Evolutionary conservation across 2,329 filamentous ascomycete genomes (phyloP).

Genomic region (Aspergillus carbonarius): DNA sequence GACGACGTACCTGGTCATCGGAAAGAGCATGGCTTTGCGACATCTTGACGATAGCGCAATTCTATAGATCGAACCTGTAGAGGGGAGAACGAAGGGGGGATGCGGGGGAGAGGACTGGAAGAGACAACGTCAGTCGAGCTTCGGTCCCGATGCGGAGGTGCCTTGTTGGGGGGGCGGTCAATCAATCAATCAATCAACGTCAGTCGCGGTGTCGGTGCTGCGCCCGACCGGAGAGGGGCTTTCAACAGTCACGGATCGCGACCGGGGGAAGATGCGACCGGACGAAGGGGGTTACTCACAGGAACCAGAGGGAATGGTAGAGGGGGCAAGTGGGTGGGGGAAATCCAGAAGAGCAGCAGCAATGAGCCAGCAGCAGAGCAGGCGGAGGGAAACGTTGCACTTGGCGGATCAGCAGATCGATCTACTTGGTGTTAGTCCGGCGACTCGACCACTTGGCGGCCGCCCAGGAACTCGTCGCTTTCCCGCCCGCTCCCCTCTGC

Average conservation of each 20-base stretch:
- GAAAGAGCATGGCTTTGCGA: constrained; percentile 92
- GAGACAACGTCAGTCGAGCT: constrained; percentile 18
- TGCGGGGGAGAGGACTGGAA: constrained; percentile 5
- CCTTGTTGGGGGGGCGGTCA: constrained; percentile 13
- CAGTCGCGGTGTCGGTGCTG: constrained; percentile 10
- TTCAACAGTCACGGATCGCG: constrained; percentile 2
- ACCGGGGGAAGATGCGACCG: constrained; percentile 11
- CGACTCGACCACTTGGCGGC: background rate
- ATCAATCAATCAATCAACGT: constrained; percentile 8
- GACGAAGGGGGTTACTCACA: constrained; percentile 15
- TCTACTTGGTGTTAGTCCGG: background rate
- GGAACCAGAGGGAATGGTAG: constrained; percentile 1
- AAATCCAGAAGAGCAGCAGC: background rate
- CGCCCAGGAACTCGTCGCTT: background rate
- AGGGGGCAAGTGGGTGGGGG: background rate
- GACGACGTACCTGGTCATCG: constrained; percentile 81
- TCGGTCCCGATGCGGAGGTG: constrained; percentile 22
- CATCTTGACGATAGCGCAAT: constrained; percentile 61
- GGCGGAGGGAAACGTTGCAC: constrained; percentile 4
- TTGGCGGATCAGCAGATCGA: constrained; percentile 4
- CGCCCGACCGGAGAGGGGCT: background rate
- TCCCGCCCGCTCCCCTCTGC: constrained; percentile 4
- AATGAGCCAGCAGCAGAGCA: background rate
- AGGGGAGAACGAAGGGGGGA: constrained; percentile 12
- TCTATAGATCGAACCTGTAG: constrained; percentile 3